Base-by-base conservation (phyloP, 371 early-diverging fungal species). In the Rhizopus delemar region DNA sequence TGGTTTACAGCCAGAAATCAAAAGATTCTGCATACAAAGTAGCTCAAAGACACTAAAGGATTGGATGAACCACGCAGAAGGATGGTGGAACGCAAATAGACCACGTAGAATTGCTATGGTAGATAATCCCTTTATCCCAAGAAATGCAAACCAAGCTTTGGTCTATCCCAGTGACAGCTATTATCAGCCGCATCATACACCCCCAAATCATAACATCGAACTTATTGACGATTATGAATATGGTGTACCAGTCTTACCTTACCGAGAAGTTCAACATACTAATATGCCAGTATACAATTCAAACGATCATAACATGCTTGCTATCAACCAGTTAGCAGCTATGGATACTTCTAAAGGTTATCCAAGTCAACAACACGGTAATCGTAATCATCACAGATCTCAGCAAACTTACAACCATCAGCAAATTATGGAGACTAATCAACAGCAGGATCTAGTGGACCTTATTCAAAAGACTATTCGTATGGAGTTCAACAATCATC, bases 21-120 rank as follows among this genome's bases (percentile, higher is more conserved):
- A 39, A 4, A n/a, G 6, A 6, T 57, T 57, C 15, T 57, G 57
- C 11, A 48, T 28, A 3, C 28, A 39, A 32, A 9, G 36, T 1
- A 48, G 38, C 9, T 46, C 50, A 0, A 32, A 8, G 2, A 36
- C 8, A 31, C 39, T 57, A 12, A 7, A 57, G 2, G 50, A 57
- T 5, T 49, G 50, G 39, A 12, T 41, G 1, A 38, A 31, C 1
- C 49, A 50, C 2, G 2, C 50, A 7, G 32, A 39, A 9, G 41
- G 50, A 0, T 57, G 57, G 49, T 57, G 39, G 50, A 50, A 49
- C 8, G 50, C 57, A 9, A n/a, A 34, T 11, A 50, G 33, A n/a
- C 51, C 51, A 1, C 51, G 34, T 0, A 11, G 6, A 8, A 50
- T 50, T 9, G 5, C 32, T 15, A 50, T 52, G 3, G 53, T 52